Evolutionary conservation across 257 asterid species (phyloP).

Genomic region (Solanum sparsipilum): DNA sequence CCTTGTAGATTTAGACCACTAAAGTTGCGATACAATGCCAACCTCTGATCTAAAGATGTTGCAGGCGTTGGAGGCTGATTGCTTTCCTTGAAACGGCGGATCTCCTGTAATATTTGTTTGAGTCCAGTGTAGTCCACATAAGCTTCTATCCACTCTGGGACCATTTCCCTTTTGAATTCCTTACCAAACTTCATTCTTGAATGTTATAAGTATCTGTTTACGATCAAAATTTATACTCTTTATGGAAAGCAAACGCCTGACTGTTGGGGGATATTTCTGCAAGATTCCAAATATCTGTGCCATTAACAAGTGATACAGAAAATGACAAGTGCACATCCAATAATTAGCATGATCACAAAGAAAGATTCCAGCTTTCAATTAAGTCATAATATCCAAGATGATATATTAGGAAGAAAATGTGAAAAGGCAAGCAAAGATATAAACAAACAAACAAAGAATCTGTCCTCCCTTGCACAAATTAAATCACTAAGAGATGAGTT

Average conservation of each 20-base stretch:
- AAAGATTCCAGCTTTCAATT: neutral
- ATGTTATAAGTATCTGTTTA: neutral
- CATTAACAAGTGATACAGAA: neutral
- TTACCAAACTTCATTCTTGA: constrained; percentile 78
- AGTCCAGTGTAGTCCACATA: constrained; percentile 75
- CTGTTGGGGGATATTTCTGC: neutral
- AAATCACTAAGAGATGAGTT: neutral
- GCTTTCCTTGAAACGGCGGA: constrained; percentile 20
- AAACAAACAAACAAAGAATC: neutral
- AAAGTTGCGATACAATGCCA: constrained; percentile 16
- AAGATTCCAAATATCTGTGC: neutral
- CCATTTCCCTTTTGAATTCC: constrained; percentile 51
- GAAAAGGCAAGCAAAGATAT: neutral
- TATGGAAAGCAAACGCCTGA: neutral
- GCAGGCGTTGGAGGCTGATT: constrained; percentile 22
- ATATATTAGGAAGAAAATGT: neutral
- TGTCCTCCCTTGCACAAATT: neutral
- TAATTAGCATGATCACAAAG: neutral
- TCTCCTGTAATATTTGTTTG: constrained; percentile 42
- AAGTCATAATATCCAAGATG: neutral
- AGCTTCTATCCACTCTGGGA: constrained; percentile 85
- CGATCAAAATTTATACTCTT: neutral
- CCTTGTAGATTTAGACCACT: constrained; percentile 27
- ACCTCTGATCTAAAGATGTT: constrained; percentile 21
- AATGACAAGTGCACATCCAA: neutral